These are phyloP conservation scores for Diphasiastrum complanatum DNA, from an alignment of 83 land plant species.

Conservation along the genomic window DNA sequence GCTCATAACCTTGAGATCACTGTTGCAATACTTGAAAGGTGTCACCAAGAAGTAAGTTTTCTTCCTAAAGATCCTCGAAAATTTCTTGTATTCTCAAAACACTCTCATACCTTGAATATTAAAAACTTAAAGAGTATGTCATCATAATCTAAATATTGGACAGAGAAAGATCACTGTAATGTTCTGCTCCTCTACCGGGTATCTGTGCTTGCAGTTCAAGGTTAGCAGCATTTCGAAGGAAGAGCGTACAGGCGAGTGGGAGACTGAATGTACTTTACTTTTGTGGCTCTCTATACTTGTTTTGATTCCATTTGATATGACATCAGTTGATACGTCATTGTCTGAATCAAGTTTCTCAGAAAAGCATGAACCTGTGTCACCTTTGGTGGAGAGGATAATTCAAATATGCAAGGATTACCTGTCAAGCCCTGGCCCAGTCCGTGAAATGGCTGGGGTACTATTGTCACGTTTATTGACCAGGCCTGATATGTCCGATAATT, in stretches of 20 bases:
- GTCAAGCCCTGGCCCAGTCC: slow-evolving; percentile 84
- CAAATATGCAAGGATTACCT: slow-evolving; percentile 71
- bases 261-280: slow-evolving; percentile 74
- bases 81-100: no score
- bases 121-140: no score
- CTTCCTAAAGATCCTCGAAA: no score
- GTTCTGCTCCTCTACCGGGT: not conserved
- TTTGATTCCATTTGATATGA: slow-evolving; percentile 90
- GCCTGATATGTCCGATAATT: slow-evolving; percentile 73
- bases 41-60: slow-evolving; percentile 45
- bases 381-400: slow-evolving; percentile 66
- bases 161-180: not conserved
- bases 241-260: slow-evolving; percentile 96
- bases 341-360: slow-evolving; percentile 18
- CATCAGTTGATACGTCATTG: slow-evolving; percentile 77
- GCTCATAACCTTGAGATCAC: slow-evolving; percentile 90
- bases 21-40: slow-evolving; percentile 68
- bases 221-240: slow-evolving; percentile 50
- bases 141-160: not conserved
- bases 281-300: slow-evolving; percentile 95
- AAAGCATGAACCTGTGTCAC: slow-evolving; percentile 32
- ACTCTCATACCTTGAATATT: no score
- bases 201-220: slow-evolving; percentile 7
- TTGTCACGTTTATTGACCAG: slow-evolving; percentile 85
- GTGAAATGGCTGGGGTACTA: slow-evolving; percentile 78